Evolutionary conservation across 2,329 filamentous ascomycete species (phyloP).

Genomic region (Cercospora sp.): DNA sequence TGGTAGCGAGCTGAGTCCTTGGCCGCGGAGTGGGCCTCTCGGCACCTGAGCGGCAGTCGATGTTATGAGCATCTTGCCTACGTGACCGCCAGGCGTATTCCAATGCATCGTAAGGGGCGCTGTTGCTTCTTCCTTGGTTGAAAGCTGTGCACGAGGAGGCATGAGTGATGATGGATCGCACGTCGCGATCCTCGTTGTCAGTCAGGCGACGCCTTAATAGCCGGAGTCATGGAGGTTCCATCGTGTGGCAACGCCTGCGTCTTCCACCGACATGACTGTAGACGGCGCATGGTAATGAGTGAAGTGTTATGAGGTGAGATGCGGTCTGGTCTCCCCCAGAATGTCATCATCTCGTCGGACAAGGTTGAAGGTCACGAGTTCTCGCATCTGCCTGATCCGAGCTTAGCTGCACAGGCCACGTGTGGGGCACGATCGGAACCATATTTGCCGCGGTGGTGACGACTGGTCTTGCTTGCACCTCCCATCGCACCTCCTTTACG

Average conservation of each 20-base stretch:
- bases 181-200: too few relatives aligned
- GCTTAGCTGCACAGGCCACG: neutral
- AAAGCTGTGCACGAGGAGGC: too few relatives aligned
- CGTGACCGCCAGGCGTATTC: neutral
- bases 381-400: neutral
- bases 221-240: too few relatives aligned
- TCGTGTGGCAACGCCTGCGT: too few relatives aligned
- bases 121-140: neutral
- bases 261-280: too few relatives aligned
- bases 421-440: too few relatives aligned
- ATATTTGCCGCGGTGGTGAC: too few relatives aligned
- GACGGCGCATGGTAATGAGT: neutral
- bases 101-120: neutral
- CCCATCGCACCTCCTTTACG: neutral
- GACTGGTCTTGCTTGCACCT: neutral
- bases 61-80: neutral
- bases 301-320: neutral
- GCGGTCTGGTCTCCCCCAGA: neutral
- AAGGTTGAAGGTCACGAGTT: neutral
- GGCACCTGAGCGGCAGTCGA: neutral
- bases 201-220: too few relatives aligned
- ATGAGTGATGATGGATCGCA: neutral
- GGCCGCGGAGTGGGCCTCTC: neutral
- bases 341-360: too few relatives aligned
- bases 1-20: neutral